Evolutionary conservation across 2,329 filamentous ascomycete genomes (phyloP), one percentile per base, ranked within the genome.

Genomic region (Madurella fahalii): DNA sequence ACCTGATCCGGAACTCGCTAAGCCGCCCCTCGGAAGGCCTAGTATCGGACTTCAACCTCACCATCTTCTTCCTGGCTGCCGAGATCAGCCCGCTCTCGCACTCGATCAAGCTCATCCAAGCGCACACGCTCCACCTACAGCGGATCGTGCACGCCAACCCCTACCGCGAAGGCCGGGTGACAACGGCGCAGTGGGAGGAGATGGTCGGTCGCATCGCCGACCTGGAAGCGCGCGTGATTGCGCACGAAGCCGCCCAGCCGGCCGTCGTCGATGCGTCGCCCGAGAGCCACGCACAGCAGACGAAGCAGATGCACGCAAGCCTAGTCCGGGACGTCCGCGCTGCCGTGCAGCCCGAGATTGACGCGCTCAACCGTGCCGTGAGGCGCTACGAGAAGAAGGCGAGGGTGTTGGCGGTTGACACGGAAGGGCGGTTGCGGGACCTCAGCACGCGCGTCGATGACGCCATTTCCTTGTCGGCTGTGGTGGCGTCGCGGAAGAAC

Each of bases 41-140:
- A 11, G 86, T 97, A 7, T 95, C 90, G 4, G 89, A 96, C 69
- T 95, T 93, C 72, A 96, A 96, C 69, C 77, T 97, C 52, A 91
- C 87, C 12, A 89, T 97, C 50, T 97, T 96, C 69, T 76, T 96
- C 2, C 79, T 96, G 16, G 89, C 88, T 1, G 89, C 93, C 3
- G 93, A 97, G 71, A 76, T 96, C 30, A 85, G 89, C 2, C 93
- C 93, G 0, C 74, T 91, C 47, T 83, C 89, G 1, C 92, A 96
- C 66, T 73, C 95, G 25, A 82, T 96, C 58, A 89, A 86, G 66
- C 81, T 96, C 64, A 79, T 95, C 4, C 86, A 90, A 64, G 81
- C 83, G 13, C 83, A 90, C 34, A 96, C 91, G 2, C 74, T 95
- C 9, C 85, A 92, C 65, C 78, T 96, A 1, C 92, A 97, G 69